Conservation (phyloP, 164 flowering plant genomes). For the Berberis thunbergii region DNA sequence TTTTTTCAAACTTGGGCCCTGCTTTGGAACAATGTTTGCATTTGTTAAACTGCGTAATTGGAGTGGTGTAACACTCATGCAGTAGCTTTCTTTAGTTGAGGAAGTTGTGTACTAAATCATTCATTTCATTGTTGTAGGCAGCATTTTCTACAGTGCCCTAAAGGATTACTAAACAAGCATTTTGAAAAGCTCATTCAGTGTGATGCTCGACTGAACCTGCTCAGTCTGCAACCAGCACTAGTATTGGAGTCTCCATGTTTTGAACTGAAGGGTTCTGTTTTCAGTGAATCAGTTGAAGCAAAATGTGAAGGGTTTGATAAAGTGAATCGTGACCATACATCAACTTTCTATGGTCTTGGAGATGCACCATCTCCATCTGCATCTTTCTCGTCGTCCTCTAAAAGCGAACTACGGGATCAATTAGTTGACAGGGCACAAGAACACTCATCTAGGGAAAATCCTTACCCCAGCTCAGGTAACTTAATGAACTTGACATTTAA, state of each 20-base stretch:
- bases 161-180: conserved; percentile 63
- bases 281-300: conserved; percentile 35
- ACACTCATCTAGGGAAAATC: conserved; percentile 33
- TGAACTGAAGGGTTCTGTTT: conserved; percentile 43
- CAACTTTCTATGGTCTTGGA: conserved; percentile 28
- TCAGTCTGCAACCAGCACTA: conserved; percentile 46
- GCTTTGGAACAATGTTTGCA: no score
- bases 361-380: conserved; percentile 36
- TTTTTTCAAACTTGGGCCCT: no score
- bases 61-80: no score
- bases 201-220: conserved; percentile 60
- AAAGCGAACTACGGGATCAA: conserved; percentile 30
- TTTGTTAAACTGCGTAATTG: no score
- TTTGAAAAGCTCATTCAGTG: conserved; percentile 86
- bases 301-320: conserved; percentile 14
- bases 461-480: conserved; percentile 67
- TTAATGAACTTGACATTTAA: neutral
- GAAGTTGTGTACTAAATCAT: no score
- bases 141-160: conserved; percentile 72
- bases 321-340: conserved; percentile 15
- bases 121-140: conserved; percentile 25
- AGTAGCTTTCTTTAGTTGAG: no score
- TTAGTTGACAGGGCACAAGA: conserved; percentile 14
- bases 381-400: conserved; percentile 33
- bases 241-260: conserved; percentile 59